Evolutionary conservation across 768 basidiomycete genomes (phyloP).

Genomic region (Trichaptum fuscoviolaceum): DNA sequence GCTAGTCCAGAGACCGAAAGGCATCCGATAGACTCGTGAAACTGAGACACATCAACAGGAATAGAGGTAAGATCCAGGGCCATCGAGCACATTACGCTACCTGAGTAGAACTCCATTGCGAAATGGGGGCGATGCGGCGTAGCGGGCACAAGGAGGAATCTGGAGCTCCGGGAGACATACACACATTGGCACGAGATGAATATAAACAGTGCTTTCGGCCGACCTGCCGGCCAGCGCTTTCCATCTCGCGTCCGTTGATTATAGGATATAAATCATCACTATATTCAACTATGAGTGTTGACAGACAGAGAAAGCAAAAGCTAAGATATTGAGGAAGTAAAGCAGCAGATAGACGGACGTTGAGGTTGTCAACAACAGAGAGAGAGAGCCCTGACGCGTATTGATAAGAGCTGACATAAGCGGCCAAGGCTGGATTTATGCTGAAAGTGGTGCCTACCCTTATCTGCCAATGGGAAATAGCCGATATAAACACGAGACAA

Average conservation of each 20-base stretch:
- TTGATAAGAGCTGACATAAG: slow-evolving; percentile 1
- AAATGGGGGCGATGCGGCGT: background rate
- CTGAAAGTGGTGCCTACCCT: slow-evolving; percentile 5
- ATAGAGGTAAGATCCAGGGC: background rate
- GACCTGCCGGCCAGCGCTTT: background rate
- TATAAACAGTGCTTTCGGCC: background rate
- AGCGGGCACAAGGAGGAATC: background rate
- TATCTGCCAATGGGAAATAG: slow-evolving; percentile 7
- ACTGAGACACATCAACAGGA: background rate
- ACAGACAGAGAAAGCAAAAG: too few species aligned
- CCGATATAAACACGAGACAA: slow-evolving; percentile 1
- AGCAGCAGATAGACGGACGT: background rate
- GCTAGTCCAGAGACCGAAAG: background rate
- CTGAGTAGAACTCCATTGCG: background rate
- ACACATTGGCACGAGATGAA: background rate
- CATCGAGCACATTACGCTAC: background rate
- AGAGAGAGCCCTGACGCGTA: background rate
- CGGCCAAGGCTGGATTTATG: background rate
- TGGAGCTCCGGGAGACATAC: background rate
- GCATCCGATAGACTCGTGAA: background rate
- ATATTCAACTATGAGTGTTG: too few species aligned
- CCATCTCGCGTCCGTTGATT: too few species aligned
- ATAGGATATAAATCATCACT: too few species aligned
- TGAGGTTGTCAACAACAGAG: background rate
- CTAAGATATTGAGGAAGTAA: background rate